These are phyloP conservation scores for Pholiota microspora DNA, from an alignment of 768 basidiomycete genomes.

Conservation along the genomic window DNA sequence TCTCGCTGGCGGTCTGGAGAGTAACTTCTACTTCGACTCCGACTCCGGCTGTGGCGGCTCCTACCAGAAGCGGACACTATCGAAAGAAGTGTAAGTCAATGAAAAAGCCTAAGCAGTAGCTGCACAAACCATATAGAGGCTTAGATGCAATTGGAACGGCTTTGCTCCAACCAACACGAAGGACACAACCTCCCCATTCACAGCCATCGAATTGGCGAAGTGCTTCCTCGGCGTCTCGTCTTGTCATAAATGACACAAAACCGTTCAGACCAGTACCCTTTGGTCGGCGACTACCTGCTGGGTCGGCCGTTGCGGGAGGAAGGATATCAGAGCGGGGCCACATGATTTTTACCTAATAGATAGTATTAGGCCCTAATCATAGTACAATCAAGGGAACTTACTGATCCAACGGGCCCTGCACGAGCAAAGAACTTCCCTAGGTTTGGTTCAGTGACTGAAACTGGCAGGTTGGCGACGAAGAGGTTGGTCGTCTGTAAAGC, in stretches of 20 bases:
- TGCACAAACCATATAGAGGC: slow-evolving; percentile 69
- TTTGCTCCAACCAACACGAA: slow-evolving; percentile 97
- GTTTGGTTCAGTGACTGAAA: slow-evolving; percentile 79
- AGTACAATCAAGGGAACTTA: slow-evolving; percentile 28
- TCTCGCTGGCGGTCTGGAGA: slow-evolving; percentile 37
- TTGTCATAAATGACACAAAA: slow-evolving; percentile 95
- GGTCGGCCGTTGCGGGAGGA: slow-evolving; percentile 68
- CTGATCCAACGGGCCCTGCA: slow-evolving; percentile 90
- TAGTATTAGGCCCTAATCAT: background rate
- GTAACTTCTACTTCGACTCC: slow-evolving; percentile 39
- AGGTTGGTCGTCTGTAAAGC: slow-evolving; percentile 83
- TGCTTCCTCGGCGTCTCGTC: slow-evolving; percentile 87
- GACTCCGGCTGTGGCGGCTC: slow-evolving; percentile 22
- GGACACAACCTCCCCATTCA: slow-evolving; percentile 88
- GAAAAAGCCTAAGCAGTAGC: background rate
- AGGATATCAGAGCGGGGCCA: slow-evolving; percentile 89
- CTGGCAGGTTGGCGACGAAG: slow-evolving; percentile 92
- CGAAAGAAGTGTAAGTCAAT: background rate
- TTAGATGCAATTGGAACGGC: slow-evolving; percentile 84
- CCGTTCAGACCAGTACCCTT: slow-evolving; percentile 85
- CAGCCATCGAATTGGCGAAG: slow-evolving; percentile 88
- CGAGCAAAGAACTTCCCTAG: slow-evolving; percentile 91
- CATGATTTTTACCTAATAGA: slow-evolving; percentile 87
- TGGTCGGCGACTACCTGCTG: slow-evolving; percentile 66
- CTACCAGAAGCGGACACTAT: slow-evolving; percentile 17